phyloP scores from a whole-genome alignment of 1,139 yeast species.

The Debaryomycetaceae sp. region DNA sequence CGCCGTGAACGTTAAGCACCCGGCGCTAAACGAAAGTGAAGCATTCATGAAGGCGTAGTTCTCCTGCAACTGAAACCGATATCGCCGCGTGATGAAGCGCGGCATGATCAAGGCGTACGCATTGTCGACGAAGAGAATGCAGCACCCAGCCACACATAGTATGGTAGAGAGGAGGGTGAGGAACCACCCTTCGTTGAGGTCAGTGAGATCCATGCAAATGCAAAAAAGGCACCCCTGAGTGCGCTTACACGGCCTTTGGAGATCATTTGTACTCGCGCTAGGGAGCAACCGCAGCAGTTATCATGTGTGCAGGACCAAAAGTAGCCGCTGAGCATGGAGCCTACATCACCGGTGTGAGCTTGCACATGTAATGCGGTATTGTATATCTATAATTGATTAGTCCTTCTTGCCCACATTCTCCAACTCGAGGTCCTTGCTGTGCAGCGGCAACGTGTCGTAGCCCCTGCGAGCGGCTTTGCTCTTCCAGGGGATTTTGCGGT shows the following conservation, averaged over 20 bases:
- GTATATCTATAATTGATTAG: conserved; percentile 6
- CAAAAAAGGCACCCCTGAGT: neutral
- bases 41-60: conserved; percentile 60
- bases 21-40: conserved; percentile 69
- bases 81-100: conserved; percentile 29
- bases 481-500: conserved; percentile 28
- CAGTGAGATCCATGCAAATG: neutral
- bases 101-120: conserved; percentile 40
- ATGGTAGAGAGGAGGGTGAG: conserved; percentile 52
- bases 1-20: conserved; percentile 74
- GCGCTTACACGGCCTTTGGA: too few relatives aligned
- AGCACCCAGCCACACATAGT: conserved; percentile 58
- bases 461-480: conserved; percentile 14
- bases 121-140: conserved; percentile 49
- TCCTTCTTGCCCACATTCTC: conserved; percentile 13
- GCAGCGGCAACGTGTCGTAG: conserved; percentile 27
- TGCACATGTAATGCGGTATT: too few relatives aligned
- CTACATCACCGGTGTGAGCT: too few relatives aligned
- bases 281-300: conserved; percentile 1
- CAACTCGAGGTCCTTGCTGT: conserved; percentile 14
- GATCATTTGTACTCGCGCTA: too few relatives aligned
- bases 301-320: neutral
- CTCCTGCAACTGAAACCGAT: conserved; percentile 53
- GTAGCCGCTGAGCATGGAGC: too few relatives aligned
- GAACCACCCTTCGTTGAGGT: conserved; percentile 46